Conservation (phyloP, 352 stramenopile genomes). For the Lagenidium giganteum region DNA sequence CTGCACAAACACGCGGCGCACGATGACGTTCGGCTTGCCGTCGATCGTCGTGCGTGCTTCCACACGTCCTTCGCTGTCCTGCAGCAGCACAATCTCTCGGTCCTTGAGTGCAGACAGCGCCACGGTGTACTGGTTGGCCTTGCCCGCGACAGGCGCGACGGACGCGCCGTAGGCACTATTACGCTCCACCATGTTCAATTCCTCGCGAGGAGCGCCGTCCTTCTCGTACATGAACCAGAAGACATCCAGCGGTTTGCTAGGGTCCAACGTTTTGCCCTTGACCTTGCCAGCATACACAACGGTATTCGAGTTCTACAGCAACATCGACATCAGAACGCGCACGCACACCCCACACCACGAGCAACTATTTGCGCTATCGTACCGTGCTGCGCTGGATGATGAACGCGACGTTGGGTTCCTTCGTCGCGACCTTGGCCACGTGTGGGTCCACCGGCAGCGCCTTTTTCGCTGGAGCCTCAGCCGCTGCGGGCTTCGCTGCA, state of each 20-base stretch:
- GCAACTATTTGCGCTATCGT: conserved; percentile 8
- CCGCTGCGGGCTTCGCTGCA: not conserved
- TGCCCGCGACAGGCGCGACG: conserved; percentile 28
- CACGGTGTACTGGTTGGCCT: conserved; percentile 33
- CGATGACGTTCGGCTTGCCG: conserved; percentile 49
- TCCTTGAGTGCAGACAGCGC: conserved; percentile 66
- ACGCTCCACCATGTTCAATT: conserved; percentile 83
- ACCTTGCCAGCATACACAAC: conserved; percentile 68
- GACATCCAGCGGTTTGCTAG: conserved; percentile 57
- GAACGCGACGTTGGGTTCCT: conserved; percentile 74
- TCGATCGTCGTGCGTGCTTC: conserved; percentile 67
- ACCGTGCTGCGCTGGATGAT: conserved; percentile 87
- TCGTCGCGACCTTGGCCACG: conserved; percentile 55
- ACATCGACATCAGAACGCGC: not conserved
- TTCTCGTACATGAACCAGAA: conserved; percentile 89
- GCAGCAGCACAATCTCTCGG: conserved; percentile 46
- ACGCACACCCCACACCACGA: not conserved
- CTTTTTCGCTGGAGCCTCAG: conserved; percentile 24
- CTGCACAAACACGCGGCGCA: conserved; percentile 79
- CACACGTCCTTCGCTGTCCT: conserved; percentile 53
- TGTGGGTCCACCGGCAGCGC: conserved; percentile 62
- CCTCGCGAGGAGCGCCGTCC: conserved; percentile 52
- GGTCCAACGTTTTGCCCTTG: conserved; percentile 43
- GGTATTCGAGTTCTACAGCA: conserved; percentile 72
- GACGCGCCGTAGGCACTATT: conserved; percentile 76